Evolutionary conservation across 2,329 filamentous ascomycete species (phyloP), one percentile per base, ranked within the genome.

Genomic region (Penicillium nordicum): DNA sequence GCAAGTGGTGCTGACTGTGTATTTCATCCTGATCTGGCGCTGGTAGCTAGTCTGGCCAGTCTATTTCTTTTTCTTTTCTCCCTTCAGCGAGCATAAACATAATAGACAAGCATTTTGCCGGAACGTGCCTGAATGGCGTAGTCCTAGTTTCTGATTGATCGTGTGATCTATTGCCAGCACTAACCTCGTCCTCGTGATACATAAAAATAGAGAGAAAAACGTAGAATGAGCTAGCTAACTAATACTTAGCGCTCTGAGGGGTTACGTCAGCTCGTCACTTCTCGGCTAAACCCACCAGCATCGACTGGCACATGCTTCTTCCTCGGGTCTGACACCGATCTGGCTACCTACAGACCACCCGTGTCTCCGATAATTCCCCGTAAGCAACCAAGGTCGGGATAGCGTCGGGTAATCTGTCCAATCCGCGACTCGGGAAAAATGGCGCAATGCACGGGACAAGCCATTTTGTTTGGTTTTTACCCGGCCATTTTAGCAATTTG

Each of bases 11-110:
- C 71, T 86, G 43, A 62, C 77, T 14, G 85, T 86, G 70, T 94
- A 89, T 79, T 78, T 79, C 30, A 89, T 85, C 75, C 74, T 93
- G 64, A 79, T 87, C 55, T 84, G 82, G 75, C 80, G 80, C 67
- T 86, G 87, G 61, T 90, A 69, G 55, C 60, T 59, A 32, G 54
- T 45, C 50, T 21, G 48, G 9, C 18, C 18, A 21, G 38, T 34
- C 14, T 23, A 23, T 32, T 37, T 34, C 14, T 23, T 29, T 32
- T 37, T 10, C 27, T 27, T 30, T 16, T 36, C 27, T 25, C 29
- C 29, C 29, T 18, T 53, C 32, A 53, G 55, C 51, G 56, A 55
- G 73, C 51, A 58, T 61, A 44, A 46, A 57, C 16, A 61, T 49
- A 55, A 61, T 50, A 57, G 40, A 57, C 41, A 46, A 44, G 12